These are phyloP conservation scores for Asterochloris sp. DNA, from an alignment of 139 green algal species.

Conservation along the genomic window DNA sequence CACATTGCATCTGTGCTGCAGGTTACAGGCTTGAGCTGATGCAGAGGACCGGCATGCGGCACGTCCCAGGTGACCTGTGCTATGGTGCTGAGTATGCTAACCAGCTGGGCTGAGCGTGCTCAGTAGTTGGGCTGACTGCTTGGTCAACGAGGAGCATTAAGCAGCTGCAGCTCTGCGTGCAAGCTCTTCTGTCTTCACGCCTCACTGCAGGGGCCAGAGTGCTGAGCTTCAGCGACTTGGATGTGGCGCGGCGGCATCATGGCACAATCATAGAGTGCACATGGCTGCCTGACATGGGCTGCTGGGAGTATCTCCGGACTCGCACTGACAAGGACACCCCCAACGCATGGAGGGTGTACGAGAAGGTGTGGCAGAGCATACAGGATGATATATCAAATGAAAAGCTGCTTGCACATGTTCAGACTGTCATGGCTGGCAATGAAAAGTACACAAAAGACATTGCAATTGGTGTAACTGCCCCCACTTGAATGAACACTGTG, in stretches of 20 bases:
- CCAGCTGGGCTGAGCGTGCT: too few species aligned
- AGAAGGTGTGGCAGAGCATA: slow-evolving; percentile 46
- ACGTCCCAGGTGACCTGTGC: too few species aligned
- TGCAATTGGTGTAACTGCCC: too few species aligned
- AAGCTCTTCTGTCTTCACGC: not conserved
- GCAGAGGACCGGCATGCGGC: too few species aligned
- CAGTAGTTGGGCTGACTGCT: not conserved
- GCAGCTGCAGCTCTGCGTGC: not conserved
- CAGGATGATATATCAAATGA: slow-evolving; percentile 43
- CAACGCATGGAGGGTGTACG: slow-evolving; percentile 76
- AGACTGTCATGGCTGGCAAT: too few species aligned
- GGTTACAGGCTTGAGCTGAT: too few species aligned
- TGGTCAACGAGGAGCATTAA: not conserved
- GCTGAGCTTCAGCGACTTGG: slow-evolving; percentile 30
- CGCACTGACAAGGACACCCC: slow-evolving; percentile 79
- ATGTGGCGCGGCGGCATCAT: slow-evolving; percentile 32
- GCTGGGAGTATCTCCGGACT: slow-evolving; percentile 82
- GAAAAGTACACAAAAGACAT: too few species aligned
- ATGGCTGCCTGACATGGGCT: slow-evolving; percentile 45
- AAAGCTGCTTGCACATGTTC: too few species aligned
- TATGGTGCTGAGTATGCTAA: too few species aligned
- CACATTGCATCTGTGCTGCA: too few species aligned
- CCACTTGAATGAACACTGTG: too few species aligned
- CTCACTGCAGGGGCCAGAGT: slow-evolving; percentile 11
- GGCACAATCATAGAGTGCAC: slow-evolving; percentile 81